A percentile compares a stretch with the other conserved stretches of the same genome.
Conservation (phyloP, 2,329 filamentous ascomycete genomes). For the Beauveria australis region DNA sequence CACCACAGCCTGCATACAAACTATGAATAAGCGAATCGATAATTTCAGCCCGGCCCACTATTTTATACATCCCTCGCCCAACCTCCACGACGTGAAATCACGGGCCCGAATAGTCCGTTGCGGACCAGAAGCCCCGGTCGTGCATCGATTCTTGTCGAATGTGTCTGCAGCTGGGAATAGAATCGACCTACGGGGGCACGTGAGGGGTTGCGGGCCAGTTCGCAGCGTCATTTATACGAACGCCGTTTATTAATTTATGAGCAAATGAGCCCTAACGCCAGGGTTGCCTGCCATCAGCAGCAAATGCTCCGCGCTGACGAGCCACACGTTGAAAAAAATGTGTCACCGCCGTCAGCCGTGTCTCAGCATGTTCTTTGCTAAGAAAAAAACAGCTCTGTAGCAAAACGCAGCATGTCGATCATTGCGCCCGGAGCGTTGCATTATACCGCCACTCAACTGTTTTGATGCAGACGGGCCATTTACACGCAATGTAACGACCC, state of each 20-base stretch:
- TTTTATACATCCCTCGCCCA: neutral
- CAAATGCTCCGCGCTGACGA: neutral
- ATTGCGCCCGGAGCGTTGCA: neutral
- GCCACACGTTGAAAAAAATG: neutral
- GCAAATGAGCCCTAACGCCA: neutral
- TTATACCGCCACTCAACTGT: neutral
- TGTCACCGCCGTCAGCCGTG: neutral
- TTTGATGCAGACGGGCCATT: neutral
- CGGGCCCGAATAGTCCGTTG: neutral
- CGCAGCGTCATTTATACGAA: neutral
- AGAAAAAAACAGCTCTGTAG: neutral
- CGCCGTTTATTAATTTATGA: neutral
- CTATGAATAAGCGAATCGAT: neutral
- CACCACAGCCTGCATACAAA: no score
- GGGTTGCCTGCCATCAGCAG: neutral
- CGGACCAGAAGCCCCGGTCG: slow-evolving; percentile 6
- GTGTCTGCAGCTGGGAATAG: neutral
- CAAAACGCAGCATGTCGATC: neutral
- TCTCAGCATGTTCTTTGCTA: neutral
- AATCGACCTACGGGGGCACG: neutral
- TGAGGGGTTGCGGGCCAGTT: neutral
- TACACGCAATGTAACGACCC: neutral
- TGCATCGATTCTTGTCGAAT: neutral
- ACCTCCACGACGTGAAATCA: neutral
- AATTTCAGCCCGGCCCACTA: neutral